Evolutionary conservation across 2,329 filamentous ascomycete genomes (phyloP), one percentile per base, ranked within the genome.

Genomic region (Pseudocercospora ulei): DNA sequence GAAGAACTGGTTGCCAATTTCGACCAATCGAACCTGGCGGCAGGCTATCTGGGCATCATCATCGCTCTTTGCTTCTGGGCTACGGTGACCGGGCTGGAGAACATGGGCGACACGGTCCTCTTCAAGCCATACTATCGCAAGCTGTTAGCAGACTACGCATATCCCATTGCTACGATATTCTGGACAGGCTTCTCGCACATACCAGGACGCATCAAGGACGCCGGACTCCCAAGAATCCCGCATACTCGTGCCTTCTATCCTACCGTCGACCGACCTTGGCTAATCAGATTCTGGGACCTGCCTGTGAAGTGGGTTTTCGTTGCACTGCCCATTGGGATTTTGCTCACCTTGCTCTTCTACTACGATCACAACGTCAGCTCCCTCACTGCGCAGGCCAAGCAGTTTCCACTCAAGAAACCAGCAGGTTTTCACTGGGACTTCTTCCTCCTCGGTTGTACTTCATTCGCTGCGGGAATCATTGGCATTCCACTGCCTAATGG

Each of bases 401-500:
- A 72, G 16, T 75, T 70, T 31, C 72, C 72, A 0, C 60, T 76
- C 7, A 66, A 65, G 36, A 75, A 76, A 48, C 72, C 72, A 0
- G 71, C 70, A 0, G 72, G 72, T n/a, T 75, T 75, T 51, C 71
- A 75, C 52, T 75, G 72, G 71, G 72, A 75, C 53, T 68, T 75
- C 49, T 75, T 74, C 55, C 62, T 76, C 0, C 63, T 75, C 0
- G 72, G 72, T 4, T 64, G 67, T 43, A 74, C 72, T 0, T 73
- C 69, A 1, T 70, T 72, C 43, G 62, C 75, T 12, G 64, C 66
- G 2, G 71, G 70, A 0, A 64, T 76, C n/a, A 61, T 75, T 7
- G 71, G 70, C 2, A 64, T 75, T 4, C 72, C 72, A 0, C 64
- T 75, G 23, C 72, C 72, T 2, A 76, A 76, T 41, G 72, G 72